Evolutionary conservation across 2,329 filamentous ascomycete species (phyloP).

Genomic region (Lomentospora prolificans): DNA sequence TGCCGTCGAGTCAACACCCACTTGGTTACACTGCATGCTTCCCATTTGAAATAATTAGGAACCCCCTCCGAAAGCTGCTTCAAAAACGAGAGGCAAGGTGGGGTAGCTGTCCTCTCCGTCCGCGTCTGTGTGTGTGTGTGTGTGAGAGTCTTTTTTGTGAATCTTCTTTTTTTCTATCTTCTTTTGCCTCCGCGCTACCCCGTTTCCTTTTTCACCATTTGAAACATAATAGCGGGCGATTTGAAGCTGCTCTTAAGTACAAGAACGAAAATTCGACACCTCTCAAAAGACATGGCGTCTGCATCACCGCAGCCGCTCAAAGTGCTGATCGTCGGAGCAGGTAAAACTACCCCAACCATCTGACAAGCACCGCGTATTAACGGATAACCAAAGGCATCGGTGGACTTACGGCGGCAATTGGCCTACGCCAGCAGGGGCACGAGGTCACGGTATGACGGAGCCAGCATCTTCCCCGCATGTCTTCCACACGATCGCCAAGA

Average conservation of each 20-base stretch:
- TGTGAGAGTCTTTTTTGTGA: too few relatives aligned
- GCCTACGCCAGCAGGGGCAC: constrained; percentile 37
- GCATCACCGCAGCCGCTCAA: constrained; percentile 8
- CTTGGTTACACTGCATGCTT: not conserved
- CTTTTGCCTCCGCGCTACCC: too few relatives aligned
- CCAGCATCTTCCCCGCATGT: too few relatives aligned
- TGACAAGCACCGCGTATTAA: not conserved
- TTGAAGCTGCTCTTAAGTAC: too few relatives aligned
- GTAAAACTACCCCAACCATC: constrained; percentile 1
- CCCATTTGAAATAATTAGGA: not conserved
- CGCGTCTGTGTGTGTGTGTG: too few relatives aligned
- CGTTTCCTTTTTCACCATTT: too few relatives aligned
- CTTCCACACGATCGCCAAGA: too few relatives aligned
- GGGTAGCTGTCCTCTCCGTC: not conserved
- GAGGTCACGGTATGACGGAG: constrained; percentile 27
- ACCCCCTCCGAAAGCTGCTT: not conserved
- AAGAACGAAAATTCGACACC: too few relatives aligned
- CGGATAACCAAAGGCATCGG: constrained; percentile 31
- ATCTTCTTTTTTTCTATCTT: too few relatives aligned
- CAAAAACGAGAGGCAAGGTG: not conserved
- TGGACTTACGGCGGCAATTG: constrained; percentile 37
- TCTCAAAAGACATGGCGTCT: too few relatives aligned
- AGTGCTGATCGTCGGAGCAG: constrained; percentile 16
- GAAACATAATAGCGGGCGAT: too few relatives aligned
- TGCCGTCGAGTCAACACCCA: too few relatives aligned